phyloP scores from a whole-genome alignment of 2,329 filamentous ascomycete species.

The Colletotrichum sp. region DNA sequence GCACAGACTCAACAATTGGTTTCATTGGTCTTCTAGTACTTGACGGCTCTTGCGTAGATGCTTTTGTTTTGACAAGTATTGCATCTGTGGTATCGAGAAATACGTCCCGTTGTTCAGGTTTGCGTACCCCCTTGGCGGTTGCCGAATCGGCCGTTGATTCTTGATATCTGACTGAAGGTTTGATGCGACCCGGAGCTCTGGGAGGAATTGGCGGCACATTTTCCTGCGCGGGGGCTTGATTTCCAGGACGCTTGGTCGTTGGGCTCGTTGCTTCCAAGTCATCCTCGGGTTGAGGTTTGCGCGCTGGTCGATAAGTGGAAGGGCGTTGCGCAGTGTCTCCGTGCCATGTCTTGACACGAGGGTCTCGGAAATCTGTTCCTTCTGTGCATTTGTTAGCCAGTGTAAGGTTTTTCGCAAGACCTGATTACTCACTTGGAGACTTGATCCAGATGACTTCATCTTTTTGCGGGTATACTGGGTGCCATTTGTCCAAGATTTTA shows the following conservation, averaged over 20 bases:
- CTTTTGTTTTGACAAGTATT: not conserved
- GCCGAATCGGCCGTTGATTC: not conserved
- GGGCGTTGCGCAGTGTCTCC: constrained; percentile 10
- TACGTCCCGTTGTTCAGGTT: not conserved
- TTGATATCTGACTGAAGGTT: not conserved
- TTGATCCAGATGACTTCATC: not conserved
- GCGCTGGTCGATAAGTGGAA: not conserved
- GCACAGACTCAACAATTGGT: not conserved
- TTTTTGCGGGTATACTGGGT: constrained; percentile 7
- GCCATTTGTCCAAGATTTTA: constrained; percentile 12
- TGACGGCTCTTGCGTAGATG: not conserved
- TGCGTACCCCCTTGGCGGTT: not conserved
- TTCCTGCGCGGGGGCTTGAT: not conserved
- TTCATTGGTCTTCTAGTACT: not conserved
- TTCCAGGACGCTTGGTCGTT: not conserved
- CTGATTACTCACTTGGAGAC: not conserved
- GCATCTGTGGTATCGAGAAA: not conserved
- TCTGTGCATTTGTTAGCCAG: not conserved
- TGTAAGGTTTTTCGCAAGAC: not conserved
- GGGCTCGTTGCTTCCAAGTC: not conserved
- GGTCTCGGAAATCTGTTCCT: not conserved
- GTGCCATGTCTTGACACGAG: constrained; percentile 10
- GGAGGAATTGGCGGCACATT: not conserved
- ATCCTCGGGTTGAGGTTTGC: not conserved
- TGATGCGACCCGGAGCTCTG: not conserved